Conservation (phyloP, 1,139 yeast species). For the Zygosaccharomyces sapae region DNA sequence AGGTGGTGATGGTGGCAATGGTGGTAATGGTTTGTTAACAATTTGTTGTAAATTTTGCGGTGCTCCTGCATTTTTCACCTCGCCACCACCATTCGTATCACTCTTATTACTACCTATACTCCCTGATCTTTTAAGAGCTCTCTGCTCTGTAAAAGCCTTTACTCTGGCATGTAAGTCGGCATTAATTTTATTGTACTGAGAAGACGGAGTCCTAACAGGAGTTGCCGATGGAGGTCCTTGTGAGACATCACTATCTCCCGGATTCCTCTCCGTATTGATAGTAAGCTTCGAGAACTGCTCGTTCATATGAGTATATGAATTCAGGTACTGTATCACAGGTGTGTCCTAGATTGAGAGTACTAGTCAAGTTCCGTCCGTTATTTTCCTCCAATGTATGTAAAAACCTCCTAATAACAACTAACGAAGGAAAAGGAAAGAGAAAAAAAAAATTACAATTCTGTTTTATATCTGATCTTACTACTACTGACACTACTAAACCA, state of each 20-base stretch:
- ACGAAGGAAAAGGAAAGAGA: no score
- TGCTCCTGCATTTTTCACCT: constrained; percentile 10
- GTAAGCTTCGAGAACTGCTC: constrained; percentile 12
- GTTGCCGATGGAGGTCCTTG: constrained; percentile 5
- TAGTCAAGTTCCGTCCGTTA: neutral
- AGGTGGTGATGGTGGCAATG: constrained; percentile 24
- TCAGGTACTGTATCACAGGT: neutral
- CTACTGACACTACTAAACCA: no score
- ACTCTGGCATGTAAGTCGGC: constrained; percentile 73
- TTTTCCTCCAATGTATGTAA: neutral
- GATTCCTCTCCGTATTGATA: constrained; percentile 9
- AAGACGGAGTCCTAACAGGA: constrained; percentile 23
- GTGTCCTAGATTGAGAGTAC: neutral
- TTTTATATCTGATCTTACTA: no score
- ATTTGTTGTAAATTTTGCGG: constrained; percentile 27
- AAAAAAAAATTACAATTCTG: no score
- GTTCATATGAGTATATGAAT: constrained; percentile 7
- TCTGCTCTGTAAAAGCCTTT: constrained; percentile 67
- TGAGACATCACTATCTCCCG: constrained; percentile 1
- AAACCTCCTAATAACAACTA: no score
- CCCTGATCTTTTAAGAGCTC: constrained; percentile 43
- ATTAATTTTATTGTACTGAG: constrained; percentile 40
- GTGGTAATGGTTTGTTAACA: constrained; percentile 34
- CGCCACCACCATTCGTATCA: constrained; percentile 7
- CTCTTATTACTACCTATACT: constrained; percentile 27